Percentiles rank a stretch among this genome's conserved stretches.
Evolutionary conservation across 176 grass and related monocot genomes (phyloP).

Genomic region (Paspalum vaginatum): DNA sequence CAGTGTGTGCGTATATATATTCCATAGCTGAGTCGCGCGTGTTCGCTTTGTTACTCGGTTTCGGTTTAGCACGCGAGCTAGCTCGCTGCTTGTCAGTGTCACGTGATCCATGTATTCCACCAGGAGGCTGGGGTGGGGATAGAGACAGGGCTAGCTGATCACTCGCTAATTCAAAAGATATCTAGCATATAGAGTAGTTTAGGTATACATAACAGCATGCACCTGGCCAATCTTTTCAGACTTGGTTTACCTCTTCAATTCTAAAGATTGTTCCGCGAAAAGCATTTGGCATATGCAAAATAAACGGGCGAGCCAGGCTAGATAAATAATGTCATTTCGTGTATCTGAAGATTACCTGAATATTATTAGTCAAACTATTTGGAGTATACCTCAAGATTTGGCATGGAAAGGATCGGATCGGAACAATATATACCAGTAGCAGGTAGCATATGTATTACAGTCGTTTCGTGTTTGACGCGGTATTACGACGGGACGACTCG

Average conservation of each 20-base stretch:
- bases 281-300: background rate
- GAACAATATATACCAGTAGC: background rate
- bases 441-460: background rate
- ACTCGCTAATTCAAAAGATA: background rate
- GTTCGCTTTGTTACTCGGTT: background rate
- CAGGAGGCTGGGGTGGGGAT: background rate
- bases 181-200: no score
- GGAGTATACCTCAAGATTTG: background rate
- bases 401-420: background rate
- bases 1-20: background rate
- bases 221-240: background rate
- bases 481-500: no score
- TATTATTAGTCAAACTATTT: no score
- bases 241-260: background rate
- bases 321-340: no score
- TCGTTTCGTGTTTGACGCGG: constrained; percentile 21
- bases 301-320: no score
- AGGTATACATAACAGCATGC: background rate
- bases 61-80: background rate
- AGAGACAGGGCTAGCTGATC: background rate
- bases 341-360: no score
- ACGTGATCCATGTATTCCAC: background rate
- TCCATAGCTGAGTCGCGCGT: no score
- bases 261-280: background rate
- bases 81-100: background rate